Evolutionary conservation across 495 filamentous ascomycete species (phyloP).

Genomic region (Neurospora pannonica): DNA sequence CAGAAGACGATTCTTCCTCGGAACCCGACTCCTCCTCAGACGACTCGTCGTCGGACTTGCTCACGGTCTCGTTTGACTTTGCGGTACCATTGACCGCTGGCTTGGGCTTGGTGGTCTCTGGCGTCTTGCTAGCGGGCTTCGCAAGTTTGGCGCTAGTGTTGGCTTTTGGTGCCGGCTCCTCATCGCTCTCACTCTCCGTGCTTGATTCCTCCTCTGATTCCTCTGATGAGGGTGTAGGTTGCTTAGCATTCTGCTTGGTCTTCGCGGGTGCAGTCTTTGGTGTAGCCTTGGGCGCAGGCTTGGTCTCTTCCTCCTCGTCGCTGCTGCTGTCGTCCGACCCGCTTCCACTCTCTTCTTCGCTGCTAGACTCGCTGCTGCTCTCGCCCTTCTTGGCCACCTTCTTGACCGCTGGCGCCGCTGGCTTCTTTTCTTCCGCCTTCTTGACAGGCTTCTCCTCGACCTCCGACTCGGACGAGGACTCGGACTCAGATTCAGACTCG

Average conservation of each 20-base stretch:
- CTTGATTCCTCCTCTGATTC: constrained; percentile 9
- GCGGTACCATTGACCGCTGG: neutral
- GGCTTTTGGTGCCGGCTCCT: constrained; percentile 11
- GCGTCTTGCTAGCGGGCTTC: neutral
- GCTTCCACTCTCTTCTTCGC: neutral
- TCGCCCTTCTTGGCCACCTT: constrained; percentile 6
- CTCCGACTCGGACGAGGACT: constrained; percentile 9
- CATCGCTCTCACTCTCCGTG: constrained; percentile 12
- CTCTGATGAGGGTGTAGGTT: constrained; percentile 3
- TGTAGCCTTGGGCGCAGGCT: constrained; percentile 4
- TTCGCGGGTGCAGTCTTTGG: constrained; percentile 4
- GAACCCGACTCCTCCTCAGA: constrained; percentile 1
- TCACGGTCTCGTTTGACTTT: constrained; percentile 15
- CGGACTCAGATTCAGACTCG: constrained; percentile 12
- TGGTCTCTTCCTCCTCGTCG: neutral
- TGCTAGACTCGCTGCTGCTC: constrained; percentile 3
- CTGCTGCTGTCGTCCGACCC: neutral
- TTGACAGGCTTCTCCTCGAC: constrained; percentile 1
- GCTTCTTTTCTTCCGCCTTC: constrained; percentile 8
- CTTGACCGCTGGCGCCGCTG: neutral
- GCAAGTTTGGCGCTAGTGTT: constrained; percentile 4
- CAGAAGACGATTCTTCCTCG: constrained; percentile 6
- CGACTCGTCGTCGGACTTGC: constrained; percentile 18
- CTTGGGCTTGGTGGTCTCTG: neutral
- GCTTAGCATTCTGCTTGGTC: neutral